Conservation (phyloP, 805 yeast genomes). For the Saturnispora mendoncae region DNA sequence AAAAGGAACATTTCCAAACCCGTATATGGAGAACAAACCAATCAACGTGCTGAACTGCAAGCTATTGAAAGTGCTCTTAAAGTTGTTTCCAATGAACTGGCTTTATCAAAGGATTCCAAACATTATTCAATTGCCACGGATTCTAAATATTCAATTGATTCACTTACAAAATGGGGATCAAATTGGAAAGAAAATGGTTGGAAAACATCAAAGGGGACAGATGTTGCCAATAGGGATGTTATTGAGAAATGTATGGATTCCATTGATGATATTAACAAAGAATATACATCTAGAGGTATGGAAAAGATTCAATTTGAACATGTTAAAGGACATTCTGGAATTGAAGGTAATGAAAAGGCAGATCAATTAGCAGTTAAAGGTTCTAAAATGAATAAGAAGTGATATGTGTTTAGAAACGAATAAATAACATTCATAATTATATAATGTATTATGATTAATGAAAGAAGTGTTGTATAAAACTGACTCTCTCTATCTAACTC, state of each 20-base stretch:
- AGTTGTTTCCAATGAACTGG: slow-evolving; percentile 28
- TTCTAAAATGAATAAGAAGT: background rate
- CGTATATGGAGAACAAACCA: slow-evolving; percentile 51
- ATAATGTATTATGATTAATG: background rate
- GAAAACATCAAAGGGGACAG: slow-evolving; percentile 33
- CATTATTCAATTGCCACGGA: slow-evolving; percentile 51
- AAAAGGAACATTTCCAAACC: slow-evolving; percentile 47
- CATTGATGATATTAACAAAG: slow-evolving; percentile 29
- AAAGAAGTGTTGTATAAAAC: background rate
- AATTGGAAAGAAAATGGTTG: slow-evolving; percentile 55
- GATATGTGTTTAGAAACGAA: background rate
- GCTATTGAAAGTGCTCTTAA: slow-evolving; percentile 56
- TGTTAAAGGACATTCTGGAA: slow-evolving; percentile 67
- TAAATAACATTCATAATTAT: background rate
- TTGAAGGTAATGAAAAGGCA: slow-evolving; percentile 66
- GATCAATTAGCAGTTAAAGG: slow-evolving; percentile 68
- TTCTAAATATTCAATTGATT: slow-evolving; percentile 55
- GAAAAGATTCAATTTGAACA: slow-evolving; percentile 41
- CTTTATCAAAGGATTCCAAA: slow-evolving; percentile 24
- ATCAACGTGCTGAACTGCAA: slow-evolving; percentile 70
- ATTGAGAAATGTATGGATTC: slow-evolving; percentile 29
- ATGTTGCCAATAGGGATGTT: slow-evolving; percentile 45
- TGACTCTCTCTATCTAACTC: background rate
- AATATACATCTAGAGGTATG: slow-evolving; percentile 29
- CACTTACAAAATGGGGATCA: slow-evolving; percentile 47